A percentile compares a stretch with the other conserved stretches of the same genome.
Evolutionary conservation across 2,329 filamentous ascomycete species (phyloP).

Genomic region (Talaromyces funiculosus): DNA sequence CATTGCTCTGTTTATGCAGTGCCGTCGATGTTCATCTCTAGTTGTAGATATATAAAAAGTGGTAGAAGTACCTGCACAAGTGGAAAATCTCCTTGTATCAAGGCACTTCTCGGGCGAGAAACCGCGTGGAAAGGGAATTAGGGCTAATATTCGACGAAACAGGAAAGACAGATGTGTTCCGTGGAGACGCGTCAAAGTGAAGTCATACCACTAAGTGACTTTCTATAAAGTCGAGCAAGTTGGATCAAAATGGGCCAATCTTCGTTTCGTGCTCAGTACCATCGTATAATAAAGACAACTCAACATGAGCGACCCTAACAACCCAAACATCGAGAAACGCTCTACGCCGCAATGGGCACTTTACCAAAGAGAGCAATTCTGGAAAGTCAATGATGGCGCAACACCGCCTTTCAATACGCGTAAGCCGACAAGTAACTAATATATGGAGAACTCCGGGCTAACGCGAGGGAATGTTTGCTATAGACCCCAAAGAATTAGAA

Average conservation of each 20-base stretch:
- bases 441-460: not conserved
- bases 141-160: conserved; percentile 9
- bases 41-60: no score
- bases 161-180: not conserved
- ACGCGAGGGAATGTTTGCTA: not conserved
- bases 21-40: not conserved
- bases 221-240: not conserved
- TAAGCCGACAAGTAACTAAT: conserved; percentile 15
- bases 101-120: not conserved
- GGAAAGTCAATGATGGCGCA: conserved; percentile 48
- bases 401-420: conserved; percentile 50
- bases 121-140: not conserved
- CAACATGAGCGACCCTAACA: conserved; percentile 42
- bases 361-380: conserved; percentile 53
- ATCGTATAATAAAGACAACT: no score
- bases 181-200: conserved; percentile 27
- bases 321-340: conserved; percentile 47
- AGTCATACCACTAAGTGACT: conserved; percentile 19
- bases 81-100: not conserved
- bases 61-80: no score
- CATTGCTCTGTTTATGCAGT: not conserved
- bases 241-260: no score
- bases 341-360: conserved; percentile 51
- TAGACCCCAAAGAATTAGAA: conserved; percentile 54
- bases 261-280: no score